Base-by-base conservation (phyloP, 202 grass and related monocot species). In the Panicum virgatum region DNA sequence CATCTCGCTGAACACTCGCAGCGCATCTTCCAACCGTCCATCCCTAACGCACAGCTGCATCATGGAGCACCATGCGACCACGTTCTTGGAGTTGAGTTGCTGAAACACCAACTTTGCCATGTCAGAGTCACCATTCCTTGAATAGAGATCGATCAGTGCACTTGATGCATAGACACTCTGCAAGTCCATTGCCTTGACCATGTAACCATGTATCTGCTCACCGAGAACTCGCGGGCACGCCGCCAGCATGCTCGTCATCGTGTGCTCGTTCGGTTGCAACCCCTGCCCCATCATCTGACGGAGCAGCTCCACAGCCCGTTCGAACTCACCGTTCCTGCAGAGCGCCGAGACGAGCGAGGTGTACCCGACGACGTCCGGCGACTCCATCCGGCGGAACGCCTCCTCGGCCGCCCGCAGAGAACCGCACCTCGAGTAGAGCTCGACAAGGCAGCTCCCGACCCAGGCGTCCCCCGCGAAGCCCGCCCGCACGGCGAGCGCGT, bases 61-160 rank as follows among this genome's bases (percentile, higher is more conserved):
- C 84, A 94, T 90, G 44, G 92, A 94, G 72, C 90, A 93, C 91
- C 94, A 94, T 43, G 81, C 68, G 2, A 94, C 89, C 45, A 92
- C 76, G 63, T 91, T 97, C 85, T 86, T 94, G 76, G 70, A 70
- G 42, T 90, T 62, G 2, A 97, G 69, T 8, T 52, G 60, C 11
- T 89, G n/a, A 72, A 97, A 97, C 23, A 97, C 83, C 3, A 8
- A 42, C 54, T 54, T 77, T 14, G 89, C 89, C 38, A 22, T 42
- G 47, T 54, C 72, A 32, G 60, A 40, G 15, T 89, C 74, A 4
- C 83, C 18, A n/a, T 88, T 76, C 64, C 89, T 86, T 0, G 89
- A 97, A 46, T 94, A 94, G 32, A 90, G 79, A 70, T 97, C 81
- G 3, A 97, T 89, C 64, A 97, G 81, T 9, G 89, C 89, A 23